A percentile compares a stretch with the other conserved stretches of the same genome.
These are phyloP conservation scores for Trichomonas gallinae DNA, from an alignment of 208 protist genomes.

Conservation along the genomic window DNA sequence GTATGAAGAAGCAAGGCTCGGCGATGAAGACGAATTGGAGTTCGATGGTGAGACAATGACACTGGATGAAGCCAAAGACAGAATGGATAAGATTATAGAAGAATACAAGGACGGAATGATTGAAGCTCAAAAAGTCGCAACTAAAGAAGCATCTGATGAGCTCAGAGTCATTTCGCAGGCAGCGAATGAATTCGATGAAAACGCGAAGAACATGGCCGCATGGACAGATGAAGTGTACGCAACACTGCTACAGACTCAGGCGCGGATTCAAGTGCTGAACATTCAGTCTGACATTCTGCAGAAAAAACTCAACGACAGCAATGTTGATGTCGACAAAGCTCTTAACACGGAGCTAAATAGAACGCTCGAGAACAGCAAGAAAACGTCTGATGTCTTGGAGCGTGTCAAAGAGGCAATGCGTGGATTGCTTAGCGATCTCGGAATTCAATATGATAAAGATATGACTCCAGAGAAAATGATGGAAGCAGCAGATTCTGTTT, in stretches of 20 bases:
- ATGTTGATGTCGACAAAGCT: neutral
- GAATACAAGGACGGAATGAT: neutral
- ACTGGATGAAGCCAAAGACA: neutral
- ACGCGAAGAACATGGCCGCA: neutral
- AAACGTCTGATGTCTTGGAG: neutral
- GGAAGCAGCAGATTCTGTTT: neutral
- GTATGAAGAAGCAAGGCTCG: neutral
- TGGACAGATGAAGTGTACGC: neutral
- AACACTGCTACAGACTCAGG: neutral
- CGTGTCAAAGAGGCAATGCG: neutral
- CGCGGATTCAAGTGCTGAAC: neutral
- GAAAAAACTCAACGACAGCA: neutral
- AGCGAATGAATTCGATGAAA: neutral
- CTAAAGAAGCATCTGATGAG: neutral
- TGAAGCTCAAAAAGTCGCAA: neutral
- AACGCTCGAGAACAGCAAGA: neutral
- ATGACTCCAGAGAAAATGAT: neutral
- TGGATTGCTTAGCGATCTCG: neutral
- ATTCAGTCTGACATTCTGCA: neutral
- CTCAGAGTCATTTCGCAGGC: neutral
- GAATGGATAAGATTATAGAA: neutral
- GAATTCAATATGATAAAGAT: neutral
- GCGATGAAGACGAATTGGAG: neutral
- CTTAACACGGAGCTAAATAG: neutral
- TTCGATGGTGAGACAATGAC: neutral